Conservation (phyloP, 2,329 filamentous ascomycete species). For the Helminthosporium solani region DNA sequence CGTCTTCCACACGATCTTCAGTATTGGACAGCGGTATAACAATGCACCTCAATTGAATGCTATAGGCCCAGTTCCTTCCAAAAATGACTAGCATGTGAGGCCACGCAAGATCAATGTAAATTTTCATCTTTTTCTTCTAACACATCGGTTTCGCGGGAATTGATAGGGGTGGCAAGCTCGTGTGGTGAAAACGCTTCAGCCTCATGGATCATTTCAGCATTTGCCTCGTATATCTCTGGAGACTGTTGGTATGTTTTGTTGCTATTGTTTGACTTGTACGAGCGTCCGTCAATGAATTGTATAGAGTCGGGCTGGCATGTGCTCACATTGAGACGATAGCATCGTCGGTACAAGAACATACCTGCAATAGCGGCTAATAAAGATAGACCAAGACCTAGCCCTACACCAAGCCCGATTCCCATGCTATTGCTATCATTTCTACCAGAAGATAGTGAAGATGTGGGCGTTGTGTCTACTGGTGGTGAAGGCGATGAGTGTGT, state of each 20-base stretch:
- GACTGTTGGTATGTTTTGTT: background rate
- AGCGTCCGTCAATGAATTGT: background rate
- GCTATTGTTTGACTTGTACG: background rate
- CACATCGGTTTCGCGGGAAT: too few relatives aligned
- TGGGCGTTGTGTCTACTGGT: background rate
- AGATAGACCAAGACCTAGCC: slow-evolving; percentile 2
- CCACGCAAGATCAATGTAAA: too few relatives aligned
- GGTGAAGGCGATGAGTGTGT: background rate
- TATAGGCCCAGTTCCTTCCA: too few relatives aligned
- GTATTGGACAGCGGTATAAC: too few relatives aligned
- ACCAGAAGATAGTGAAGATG: background rate
- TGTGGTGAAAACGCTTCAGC: background rate
- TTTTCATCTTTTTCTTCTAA: too few relatives aligned
- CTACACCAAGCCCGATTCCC: background rate
- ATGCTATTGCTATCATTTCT: background rate
- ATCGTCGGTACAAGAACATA: background rate
- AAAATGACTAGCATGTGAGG: too few relatives aligned
- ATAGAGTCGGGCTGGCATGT: background rate
- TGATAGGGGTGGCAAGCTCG: background rate
- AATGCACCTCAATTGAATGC: too few relatives aligned
- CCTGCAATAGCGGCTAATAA: background rate
- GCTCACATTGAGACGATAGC: background rate
- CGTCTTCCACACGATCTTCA: too few relatives aligned
- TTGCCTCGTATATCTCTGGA: background rate
- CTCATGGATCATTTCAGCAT: background rate